Evolutionary conservation across 495 filamentous ascomycete genomes (phyloP), one percentile per base, ranked within the genome.

Genomic region (Amphirosellinia nigrospora): DNA sequence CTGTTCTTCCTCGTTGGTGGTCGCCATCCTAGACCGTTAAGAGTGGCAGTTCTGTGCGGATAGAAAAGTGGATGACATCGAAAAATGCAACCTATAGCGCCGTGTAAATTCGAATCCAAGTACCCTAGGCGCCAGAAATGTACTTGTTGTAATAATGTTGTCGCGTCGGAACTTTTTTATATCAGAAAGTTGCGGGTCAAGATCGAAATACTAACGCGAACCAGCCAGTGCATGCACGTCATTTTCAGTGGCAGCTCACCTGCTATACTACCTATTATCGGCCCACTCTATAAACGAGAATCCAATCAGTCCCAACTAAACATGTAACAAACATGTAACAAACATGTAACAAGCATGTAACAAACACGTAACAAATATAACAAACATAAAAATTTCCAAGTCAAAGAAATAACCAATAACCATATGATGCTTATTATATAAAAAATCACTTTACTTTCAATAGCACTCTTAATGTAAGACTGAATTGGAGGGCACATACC

Each of bases 161-260:
- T 66, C 45, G 62, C 32, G 69, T 67, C 21, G 43, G 21, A 56
- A 61, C 63, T 71, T 71, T 67, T 71, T 58, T 52, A 66, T 71
- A 62, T 71, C 48, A 39, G 48, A 26, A 43, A 41, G 56, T 39
- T 61, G 28, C 55, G 55, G 55, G 67, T 62, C 65, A 15, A 43
- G 43, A 68, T 23, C 21, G 46, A 26, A 11, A 34, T 30, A 23
- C 32, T 52, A 67, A 61, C 34, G 58, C n/a, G 36, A 23, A 28
- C 36, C 7, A 61, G 32, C 55, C 30, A 58, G 32, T 36, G 50
- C 50, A 58, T 28, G 55, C 28, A 55, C 52, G 52, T 58, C 55
- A 58, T 58, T 58, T 58, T 9, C 32, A 58, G 55, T 36, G 19
- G 55, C 30, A 56, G 53, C 53, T n/a, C 26, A n/a, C 9, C 16